Percentiles rank a stretch among this genome's conserved stretches.
Conservation (phyloP, 257 asterid genomes). For the Solanum piurae region DNA sequence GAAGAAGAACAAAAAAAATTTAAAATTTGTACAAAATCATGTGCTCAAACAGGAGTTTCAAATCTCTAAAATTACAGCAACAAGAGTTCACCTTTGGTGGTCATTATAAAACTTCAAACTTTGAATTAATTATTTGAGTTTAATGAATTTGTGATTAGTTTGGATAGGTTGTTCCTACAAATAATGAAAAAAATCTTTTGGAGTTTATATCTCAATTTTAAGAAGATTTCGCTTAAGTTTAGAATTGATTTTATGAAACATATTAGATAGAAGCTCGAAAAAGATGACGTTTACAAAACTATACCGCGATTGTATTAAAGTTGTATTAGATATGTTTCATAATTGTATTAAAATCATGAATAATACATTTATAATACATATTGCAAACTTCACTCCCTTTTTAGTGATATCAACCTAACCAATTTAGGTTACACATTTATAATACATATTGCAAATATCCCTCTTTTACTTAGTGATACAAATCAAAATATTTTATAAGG, state of each 20-base stretch:
- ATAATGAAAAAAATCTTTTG: not conserved
- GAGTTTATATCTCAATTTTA: too few species aligned
- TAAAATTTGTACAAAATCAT: not conserved
- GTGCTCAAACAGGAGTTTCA: not conserved
- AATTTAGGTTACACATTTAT: not conserved
- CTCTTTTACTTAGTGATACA: not conserved
- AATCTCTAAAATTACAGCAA: not conserved
- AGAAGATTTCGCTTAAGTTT: not conserved
- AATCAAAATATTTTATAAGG: not conserved
- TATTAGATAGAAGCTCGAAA: not conserved
- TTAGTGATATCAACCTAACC: not conserved
- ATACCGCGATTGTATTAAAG: not conserved
- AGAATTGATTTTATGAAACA: too few species aligned
- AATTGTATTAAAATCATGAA: not conserved
- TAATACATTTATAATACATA: too few species aligned
- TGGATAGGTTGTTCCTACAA: not conserved
- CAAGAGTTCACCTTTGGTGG: not conserved
- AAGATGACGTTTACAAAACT: not conserved
- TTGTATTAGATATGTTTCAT: not conserved
- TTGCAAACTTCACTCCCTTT: not conserved
- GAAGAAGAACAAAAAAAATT: not conserved
- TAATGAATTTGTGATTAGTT: not conserved
- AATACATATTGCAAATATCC: not conserved
- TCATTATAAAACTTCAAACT: not conserved
- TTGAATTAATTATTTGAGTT: not conserved